These are phyloP conservation scores for Microbotryomycetes sp. DNA, from an alignment of 1,284 basidiomycete species.

Conservation along the genomic window DNA sequence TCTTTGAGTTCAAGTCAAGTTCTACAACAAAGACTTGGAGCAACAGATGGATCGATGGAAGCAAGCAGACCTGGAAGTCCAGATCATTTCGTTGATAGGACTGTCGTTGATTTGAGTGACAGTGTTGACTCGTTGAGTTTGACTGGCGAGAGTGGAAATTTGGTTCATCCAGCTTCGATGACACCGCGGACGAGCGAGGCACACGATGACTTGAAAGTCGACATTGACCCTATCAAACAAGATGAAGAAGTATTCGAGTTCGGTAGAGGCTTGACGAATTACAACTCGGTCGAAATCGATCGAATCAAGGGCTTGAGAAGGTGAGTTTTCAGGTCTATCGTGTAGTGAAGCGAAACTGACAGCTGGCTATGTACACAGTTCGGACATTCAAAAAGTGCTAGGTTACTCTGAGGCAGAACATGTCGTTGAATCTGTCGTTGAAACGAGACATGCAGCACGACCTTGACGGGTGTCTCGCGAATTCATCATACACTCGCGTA, in stretches of 20 bases:
- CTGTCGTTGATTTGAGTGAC: neutral
- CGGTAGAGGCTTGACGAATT: slow-evolving; percentile 88
- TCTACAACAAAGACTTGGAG: neutral
- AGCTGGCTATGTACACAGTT: slow-evolving; percentile 51
- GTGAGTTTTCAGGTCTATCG: slow-evolving; percentile 47
- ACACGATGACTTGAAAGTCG: neutral
- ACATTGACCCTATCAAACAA: neutral
- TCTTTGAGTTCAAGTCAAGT: neutral
- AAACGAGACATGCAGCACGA: neutral
- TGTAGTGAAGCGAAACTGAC: neutral
- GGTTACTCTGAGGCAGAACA: slow-evolving; percentile 95
- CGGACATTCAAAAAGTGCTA: slow-evolving; percentile 68
- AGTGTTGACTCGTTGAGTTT: neutral
- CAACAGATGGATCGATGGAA: neutral
- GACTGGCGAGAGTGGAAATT: neutral
- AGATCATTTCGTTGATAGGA: slow-evolving; percentile 27
- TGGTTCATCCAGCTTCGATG: neutral
- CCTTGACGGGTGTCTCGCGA: too few species aligned
- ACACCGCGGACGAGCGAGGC: neutral
- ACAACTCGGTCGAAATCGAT: slow-evolving; percentile 86
- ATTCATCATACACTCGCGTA: too few species aligned
- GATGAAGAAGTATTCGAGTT: slow-evolving; percentile 77
- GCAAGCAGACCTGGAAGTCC: slow-evolving; percentile 17
- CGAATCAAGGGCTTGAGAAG: slow-evolving; percentile 85
- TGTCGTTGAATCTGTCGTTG: slow-evolving; percentile 84